Base-by-base conservation (phyloP, 495 filamentous ascomycete genomes). In the Terfezia boudieri region DNA sequence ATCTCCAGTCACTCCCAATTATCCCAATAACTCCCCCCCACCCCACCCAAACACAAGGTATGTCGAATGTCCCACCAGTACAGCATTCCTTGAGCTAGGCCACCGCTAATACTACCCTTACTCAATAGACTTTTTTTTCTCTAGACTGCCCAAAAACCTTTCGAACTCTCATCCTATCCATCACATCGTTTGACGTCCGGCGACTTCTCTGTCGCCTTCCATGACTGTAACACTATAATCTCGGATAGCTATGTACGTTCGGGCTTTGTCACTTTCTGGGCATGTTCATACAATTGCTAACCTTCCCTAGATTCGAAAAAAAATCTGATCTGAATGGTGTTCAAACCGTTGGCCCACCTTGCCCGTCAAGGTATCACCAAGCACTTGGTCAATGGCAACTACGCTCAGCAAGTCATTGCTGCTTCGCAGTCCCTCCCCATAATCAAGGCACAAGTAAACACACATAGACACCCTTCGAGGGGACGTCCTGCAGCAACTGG, bases 281-380 rank as follows among this genome's bases (percentile, higher is more conserved):
- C 41, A 46, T 46, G 14, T 46, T 20, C 41, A 7, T 32, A 7
- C 26, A 32, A 32, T 32, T 0, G 41, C 41, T 46, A 20, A 46
- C 1, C 4, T 46, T 20, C 8, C 14, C 41, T 20, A 46, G 41
- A 46, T 14, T 46, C 41, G 41, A 46, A 20, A 20, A 20, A 20
- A 20, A 20, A 5, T 51, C 49, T 73, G 59, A 73, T 69, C 80
- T 81, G 80, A 83, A 86, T 86, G 82, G 80, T 84, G 63, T 82
- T 84, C 69, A 84, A 84, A 66, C 74, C 76, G 62, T 79, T 82
- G 61, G 77, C 87, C 73, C 84, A 86, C 70, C 81, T 96, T 76
- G 85, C 92, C 77, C 90, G 92, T 71, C 85, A 88, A 73, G 89
- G 84, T 79, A 82, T 94, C 66, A 77, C 83, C 60, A 96, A 96